Conservation (phyloP, 345 rosid genomes). For the thale cress (Arabidopsis thaliana) region DNA sequence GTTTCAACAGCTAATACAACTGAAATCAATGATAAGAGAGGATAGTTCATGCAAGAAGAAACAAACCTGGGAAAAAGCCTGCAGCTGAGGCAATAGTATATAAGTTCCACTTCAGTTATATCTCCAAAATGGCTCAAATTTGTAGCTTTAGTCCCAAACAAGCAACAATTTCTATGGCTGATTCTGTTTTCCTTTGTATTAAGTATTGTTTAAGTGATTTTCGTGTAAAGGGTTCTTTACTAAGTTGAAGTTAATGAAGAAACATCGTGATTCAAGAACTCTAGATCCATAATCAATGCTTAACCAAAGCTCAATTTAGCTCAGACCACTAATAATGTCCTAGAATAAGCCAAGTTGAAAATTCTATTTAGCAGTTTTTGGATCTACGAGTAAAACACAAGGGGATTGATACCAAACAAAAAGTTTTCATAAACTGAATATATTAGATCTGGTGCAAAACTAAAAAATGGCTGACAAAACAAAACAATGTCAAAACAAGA, state of each 20-base stretch:
- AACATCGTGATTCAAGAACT: not conserved
- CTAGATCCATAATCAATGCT: too few relatives aligned
- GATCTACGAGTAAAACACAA: not conserved
- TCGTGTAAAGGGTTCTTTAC: not conserved
- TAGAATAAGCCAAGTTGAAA: not conserved
- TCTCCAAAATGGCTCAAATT: not conserved
- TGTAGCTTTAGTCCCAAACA: not conserved
- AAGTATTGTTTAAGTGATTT: not conserved
- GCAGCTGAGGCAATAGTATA: not conserved
- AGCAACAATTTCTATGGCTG: not conserved
- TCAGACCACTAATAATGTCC: not conserved
- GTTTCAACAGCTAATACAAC: constrained; percentile 36
- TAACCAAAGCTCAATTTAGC: not conserved
- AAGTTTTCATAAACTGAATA: constrained; percentile 31
- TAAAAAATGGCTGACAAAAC: constrained; percentile 18
- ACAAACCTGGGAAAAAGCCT: constrained; percentile 12
- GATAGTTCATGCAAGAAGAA: constrained; percentile 21
- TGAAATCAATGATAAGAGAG: constrained; percentile 32
- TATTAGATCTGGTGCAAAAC: constrained; percentile 26
- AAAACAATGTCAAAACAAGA: constrained; percentile 8
- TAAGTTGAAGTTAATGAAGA: not conserved
- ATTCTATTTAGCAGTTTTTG: not conserved
- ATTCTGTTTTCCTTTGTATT: not conserved
- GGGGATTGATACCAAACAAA: not conserved
- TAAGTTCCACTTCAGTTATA: not conserved